phyloP scores from a whole-genome alignment of 2,329 filamentous ascomycete species.

The Botrytis fragariae region DNA sequence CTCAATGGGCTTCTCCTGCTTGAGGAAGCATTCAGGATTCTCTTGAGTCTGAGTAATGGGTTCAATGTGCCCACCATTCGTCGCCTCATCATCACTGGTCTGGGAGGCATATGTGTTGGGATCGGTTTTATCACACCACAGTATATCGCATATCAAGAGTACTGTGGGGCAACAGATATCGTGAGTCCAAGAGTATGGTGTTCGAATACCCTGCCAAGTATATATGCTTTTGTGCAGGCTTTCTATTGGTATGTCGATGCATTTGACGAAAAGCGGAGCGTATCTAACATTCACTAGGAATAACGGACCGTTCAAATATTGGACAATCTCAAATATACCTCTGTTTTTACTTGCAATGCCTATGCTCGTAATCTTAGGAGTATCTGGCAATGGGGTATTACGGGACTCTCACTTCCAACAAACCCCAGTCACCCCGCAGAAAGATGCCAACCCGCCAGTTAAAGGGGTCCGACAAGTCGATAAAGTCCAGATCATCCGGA shows the following conservation, averaged over 20 bases:
- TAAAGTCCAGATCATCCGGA: conserved; percentile 30
- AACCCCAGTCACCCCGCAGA: background rate
- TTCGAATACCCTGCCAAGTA: conserved; percentile 67
- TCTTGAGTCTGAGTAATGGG: conserved; percentile 45
- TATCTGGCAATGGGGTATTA: conserved; percentile 54
- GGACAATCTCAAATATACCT: conserved; percentile 81
- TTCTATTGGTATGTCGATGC: conserved; percentile 74
- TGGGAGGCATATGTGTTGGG: conserved; percentile 67
- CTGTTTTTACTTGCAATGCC: conserved; percentile 82
- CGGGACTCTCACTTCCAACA: background rate
- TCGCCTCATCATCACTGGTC: conserved; percentile 55
- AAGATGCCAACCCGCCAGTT: background rate
- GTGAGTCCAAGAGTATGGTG: conserved; percentile 68
- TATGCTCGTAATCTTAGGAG: conserved; percentile 65
- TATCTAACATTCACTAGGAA: conserved; percentile 57
- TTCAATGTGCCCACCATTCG: conserved; percentile 45
- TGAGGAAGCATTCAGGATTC: conserved; percentile 54
- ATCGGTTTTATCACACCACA: conserved; percentile 72
- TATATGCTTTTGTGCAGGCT: conserved; percentile 86
- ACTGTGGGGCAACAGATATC: conserved; percentile 50
- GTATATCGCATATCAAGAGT: conserved; percentile 67
- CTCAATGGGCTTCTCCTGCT: conserved; percentile 73
- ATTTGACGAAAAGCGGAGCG: background rate
- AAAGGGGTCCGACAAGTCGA: background rate
- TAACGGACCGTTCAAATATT: conserved; percentile 84